These are phyloP conservation scores for Candida morakotiae DNA, from an alignment of 805 yeast species.

Conservation along the genomic window DNA sequence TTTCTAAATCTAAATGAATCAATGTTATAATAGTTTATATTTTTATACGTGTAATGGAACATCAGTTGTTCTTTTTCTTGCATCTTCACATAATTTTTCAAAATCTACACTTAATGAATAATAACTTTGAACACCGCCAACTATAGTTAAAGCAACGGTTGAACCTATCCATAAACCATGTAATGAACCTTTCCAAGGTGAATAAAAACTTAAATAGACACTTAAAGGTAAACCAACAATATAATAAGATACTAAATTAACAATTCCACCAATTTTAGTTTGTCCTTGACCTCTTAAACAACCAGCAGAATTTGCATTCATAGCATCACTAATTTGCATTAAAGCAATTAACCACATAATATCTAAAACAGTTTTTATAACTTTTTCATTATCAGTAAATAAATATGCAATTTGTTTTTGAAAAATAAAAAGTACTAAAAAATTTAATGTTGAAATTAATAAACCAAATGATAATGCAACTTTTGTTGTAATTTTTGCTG, in stretches of 20 bases:
- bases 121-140: conserved; percentile 44
- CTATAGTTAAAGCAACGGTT: conserved; percentile 47
- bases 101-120: conserved; percentile 33
- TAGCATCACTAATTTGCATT: conserved; percentile 67
- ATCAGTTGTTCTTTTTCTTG: conserved; percentile 32
- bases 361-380: conserved; percentile 44
- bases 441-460: conserved; percentile 29
- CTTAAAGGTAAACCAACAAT: conserved; percentile 62
- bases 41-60: conserved; percentile 8
- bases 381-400: conserved; percentile 60
- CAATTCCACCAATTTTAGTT: conserved; percentile 58
- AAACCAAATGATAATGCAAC: conserved; percentile 37
- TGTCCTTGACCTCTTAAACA: conserved; percentile 76
- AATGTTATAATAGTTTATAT: no score
- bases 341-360: conserved; percentile 62
- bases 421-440: conserved; percentile 26
- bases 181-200: conserved; percentile 42
- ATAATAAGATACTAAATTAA: conserved; percentile 56
- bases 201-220: conserved; percentile 48
- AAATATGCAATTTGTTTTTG: conserved; percentile 33
- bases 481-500: conserved; percentile 33
- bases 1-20: neutral
- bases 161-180: conserved; percentile 66
- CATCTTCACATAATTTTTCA: conserved; percentile 33
- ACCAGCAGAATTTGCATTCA: conserved; percentile 72